Evolutionary conservation across 371 early-diverging fungal species (phyloP).

Genomic region (Sanchytrium tribonematis): DNA sequence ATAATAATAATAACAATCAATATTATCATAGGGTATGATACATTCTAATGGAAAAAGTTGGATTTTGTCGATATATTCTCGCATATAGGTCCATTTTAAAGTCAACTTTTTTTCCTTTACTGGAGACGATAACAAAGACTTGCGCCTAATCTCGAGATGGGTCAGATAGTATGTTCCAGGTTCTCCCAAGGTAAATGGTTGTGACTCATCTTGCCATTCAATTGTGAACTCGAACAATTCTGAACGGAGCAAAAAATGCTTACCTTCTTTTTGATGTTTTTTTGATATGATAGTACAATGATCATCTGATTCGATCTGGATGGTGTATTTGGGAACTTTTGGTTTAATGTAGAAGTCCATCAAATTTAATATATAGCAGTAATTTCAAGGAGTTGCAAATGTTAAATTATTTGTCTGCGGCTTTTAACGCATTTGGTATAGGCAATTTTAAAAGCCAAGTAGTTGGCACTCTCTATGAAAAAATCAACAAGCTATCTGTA

Average conservation of each 20-base stretch:
- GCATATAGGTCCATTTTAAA: not conserved
- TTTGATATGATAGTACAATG: not conserved
- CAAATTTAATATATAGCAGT: too few species aligned
- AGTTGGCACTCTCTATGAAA: not conserved
- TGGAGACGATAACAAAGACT: not conserved
- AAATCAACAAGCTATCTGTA: not conserved
- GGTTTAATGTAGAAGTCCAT: not conserved
- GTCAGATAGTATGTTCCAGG: not conserved
- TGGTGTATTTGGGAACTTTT: not conserved
- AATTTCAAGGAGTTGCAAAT: too few species aligned
- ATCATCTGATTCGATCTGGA: not conserved
- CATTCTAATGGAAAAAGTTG: not conserved
- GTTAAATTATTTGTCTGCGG: too few species aligned
- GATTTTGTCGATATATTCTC: not conserved
- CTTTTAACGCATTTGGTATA: too few species aligned
- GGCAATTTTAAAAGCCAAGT: too few species aligned
- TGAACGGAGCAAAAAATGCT: not conserved
- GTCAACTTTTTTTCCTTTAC: not conserved
- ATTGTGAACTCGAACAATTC: not conserved
- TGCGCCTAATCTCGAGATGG: not conserved
- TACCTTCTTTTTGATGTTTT: not conserved
- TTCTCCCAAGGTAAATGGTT: not conserved
- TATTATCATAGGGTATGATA: not conserved
- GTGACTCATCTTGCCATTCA: not conserved
- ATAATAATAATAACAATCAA: not conserved